Evolutionary conservation across 2,329 filamentous ascomycete species (phyloP).

Genomic region (Bipolaris oryzae): DNA sequence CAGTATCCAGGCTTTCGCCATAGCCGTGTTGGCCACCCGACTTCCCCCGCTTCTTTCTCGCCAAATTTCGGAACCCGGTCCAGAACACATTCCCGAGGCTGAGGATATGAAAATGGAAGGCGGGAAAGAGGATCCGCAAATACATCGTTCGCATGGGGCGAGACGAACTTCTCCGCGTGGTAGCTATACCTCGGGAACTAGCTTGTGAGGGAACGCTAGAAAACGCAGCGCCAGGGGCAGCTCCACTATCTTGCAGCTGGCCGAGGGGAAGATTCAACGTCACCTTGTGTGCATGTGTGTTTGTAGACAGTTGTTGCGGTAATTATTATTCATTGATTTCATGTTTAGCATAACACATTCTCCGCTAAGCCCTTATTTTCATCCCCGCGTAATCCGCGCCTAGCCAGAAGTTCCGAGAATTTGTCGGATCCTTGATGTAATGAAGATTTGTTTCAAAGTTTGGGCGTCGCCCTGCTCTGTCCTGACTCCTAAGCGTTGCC

Average conservation of each 20-base stretch:
- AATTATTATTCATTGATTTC: slow-evolving; percentile 35
- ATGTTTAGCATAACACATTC: slow-evolving; percentile 35
- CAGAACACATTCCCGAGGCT: neutral
- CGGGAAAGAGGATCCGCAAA: slow-evolving; percentile 7
- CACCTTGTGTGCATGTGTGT: slow-evolving; percentile 1
- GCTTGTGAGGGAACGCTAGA: slow-evolving; percentile 25
- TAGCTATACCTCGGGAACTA: slow-evolving; percentile 28
- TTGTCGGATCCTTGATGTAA: slow-evolving; percentile 8
- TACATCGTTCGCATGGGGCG: slow-evolving; percentile 2
- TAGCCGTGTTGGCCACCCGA: slow-evolving; percentile 1
- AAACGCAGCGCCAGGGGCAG: slow-evolving; percentile 28
- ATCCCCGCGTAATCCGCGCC: slow-evolving; percentile 18
- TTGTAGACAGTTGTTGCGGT: slow-evolving; percentile 19
- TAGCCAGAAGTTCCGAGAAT: slow-evolving; percentile 10
- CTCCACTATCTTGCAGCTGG: slow-evolving; percentile 20
- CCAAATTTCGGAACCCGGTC: slow-evolving; percentile 2
- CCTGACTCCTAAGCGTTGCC: slow-evolving; percentile 52
- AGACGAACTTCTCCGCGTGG: slow-evolving; percentile 7
- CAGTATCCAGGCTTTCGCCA: slow-evolving; percentile 1
- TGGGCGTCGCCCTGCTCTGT: slow-evolving; percentile 44
- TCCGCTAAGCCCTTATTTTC: slow-evolving; percentile 23
- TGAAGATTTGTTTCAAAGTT: slow-evolving; percentile 34
- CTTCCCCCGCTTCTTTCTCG: slow-evolving; percentile 7
- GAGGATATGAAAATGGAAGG: slow-evolving; percentile 1
- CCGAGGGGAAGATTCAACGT: slow-evolving; percentile 18